These are phyloP conservation scores for Fereydounia khargensis DNA, from an alignment of 1,284 basidiomycete genomes.

Conservation along the genomic window DNA sequence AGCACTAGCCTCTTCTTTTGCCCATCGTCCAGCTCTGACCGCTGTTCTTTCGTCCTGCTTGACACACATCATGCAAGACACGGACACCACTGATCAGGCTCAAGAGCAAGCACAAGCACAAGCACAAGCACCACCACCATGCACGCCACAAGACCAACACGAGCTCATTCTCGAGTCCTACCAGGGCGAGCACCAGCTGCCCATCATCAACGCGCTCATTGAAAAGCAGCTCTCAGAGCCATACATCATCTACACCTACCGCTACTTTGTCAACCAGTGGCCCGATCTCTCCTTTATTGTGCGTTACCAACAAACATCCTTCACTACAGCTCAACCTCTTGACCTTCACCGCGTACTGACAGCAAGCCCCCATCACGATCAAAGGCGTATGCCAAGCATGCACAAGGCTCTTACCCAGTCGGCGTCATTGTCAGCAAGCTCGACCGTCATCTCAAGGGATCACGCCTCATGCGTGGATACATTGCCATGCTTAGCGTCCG, in stretches of 20 bases:
- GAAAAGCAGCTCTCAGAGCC: constrained; percentile 71
- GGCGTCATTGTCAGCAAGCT: constrained; percentile 96
- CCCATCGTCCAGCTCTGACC: too few species aligned
- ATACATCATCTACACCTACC: constrained; percentile 85
- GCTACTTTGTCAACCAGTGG: constrained; percentile 75
- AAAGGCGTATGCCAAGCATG: too few species aligned
- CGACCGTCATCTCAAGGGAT: constrained; percentile 68
- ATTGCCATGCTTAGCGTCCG: constrained; percentile 80
- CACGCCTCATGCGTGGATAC: constrained; percentile 77
- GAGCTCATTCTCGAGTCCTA: constrained; percentile 70
- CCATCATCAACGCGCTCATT: constrained; percentile 46
- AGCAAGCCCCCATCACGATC: too few species aligned
- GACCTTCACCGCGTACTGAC: too few species aligned
- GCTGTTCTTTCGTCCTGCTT: too few species aligned
- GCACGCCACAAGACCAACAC: background rate
- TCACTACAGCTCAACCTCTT: too few species aligned
- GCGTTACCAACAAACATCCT: too few species aligned
- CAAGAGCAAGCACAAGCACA: too few species aligned
- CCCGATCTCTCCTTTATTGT: constrained; percentile 90
- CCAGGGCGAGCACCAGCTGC: constrained; percentile 64
- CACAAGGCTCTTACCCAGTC: constrained; percentile 26
- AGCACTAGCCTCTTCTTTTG: too few species aligned
- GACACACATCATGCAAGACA: too few species aligned
- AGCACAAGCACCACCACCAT: too few species aligned
- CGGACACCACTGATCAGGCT: too few species aligned